Evolutionary conservation across 2,329 filamentous ascomycete genomes (phyloP).

Genomic region (Escovopsis sp.): DNA sequence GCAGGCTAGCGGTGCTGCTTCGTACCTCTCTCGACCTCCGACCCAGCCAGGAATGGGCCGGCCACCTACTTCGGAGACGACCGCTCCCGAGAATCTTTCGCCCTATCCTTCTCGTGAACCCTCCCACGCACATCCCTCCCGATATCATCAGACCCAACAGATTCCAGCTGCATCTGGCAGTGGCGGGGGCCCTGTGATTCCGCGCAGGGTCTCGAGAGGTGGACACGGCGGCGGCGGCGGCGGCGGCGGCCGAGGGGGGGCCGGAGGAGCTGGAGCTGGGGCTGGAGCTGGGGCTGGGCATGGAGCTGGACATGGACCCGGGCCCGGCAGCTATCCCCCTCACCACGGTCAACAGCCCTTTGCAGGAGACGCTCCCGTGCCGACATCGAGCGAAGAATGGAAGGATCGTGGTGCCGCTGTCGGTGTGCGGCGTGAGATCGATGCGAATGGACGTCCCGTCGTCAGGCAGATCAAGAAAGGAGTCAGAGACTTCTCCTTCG

Average conservation of each 20-base stretch:
- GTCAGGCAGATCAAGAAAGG: slow-evolving; percentile 87
- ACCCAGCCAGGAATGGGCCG: slow-evolving; percentile 3
- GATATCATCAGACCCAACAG: not conserved
- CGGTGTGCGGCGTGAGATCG: slow-evolving; percentile 65
- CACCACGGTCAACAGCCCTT: slow-evolving; percentile 14
- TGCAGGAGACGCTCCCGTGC: slow-evolving; percentile 27
- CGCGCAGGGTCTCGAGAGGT: slow-evolving; percentile 62
- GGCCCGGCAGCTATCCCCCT: slow-evolving; percentile 40
- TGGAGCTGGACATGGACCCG: slow-evolving; percentile 10
- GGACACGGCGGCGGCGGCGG: slow-evolving; percentile 18
- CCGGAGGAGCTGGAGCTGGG: too few relatives aligned
- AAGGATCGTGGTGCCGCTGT: slow-evolving; percentile 88
- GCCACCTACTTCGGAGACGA: slow-evolving; percentile 7
- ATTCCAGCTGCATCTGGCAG: not conserved
- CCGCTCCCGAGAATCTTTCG: slow-evolving; percentile 26
- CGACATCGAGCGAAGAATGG: slow-evolving; percentile 74
- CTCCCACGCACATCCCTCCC: slow-evolving; percentile 43
- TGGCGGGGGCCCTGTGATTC: slow-evolving; percentile 33
- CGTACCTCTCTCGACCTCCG: slow-evolving; percentile 6
- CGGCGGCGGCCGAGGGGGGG: too few relatives aligned
- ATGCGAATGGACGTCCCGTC: slow-evolving; percentile 69
- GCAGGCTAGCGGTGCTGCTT: slow-evolving; percentile 9
- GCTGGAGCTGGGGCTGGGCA: slow-evolving; percentile 13
- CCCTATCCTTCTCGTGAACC: slow-evolving; percentile 47
- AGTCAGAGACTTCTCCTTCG: slow-evolving; percentile 92